phyloP scores from a whole-genome alignment of 2,329 filamentous ascomycete species.

The Neofusicoccum sp. region DNA sequence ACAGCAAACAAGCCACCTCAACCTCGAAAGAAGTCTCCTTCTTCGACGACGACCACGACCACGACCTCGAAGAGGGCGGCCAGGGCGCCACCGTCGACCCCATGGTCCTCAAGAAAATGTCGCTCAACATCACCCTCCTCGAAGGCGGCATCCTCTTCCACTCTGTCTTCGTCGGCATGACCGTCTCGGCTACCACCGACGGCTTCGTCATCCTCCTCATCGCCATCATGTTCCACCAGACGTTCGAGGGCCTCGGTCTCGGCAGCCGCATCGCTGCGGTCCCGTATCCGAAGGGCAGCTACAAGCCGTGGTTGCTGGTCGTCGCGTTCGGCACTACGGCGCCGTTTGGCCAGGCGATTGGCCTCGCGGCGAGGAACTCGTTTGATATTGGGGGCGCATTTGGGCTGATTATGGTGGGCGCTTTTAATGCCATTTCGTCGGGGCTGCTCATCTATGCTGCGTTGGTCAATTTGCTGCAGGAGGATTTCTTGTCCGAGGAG shows the following conservation, averaged over 20 bases:
- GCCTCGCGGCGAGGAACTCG: slow-evolving; percentile 73
- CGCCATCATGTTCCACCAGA: slow-evolving; percentile 74
- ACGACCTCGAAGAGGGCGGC: slow-evolving; percentile 7
- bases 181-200: slow-evolving; percentile 68
- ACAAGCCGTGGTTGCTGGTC: slow-evolving; percentile 69
- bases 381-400: slow-evolving; percentile 79
- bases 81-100: slow-evolving; percentile 39
- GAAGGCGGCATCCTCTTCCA: slow-evolving; percentile 81
- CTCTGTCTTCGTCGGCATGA: slow-evolving; percentile 75
- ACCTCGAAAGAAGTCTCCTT: slow-evolving; percentile 34
- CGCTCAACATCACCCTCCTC: slow-evolving; percentile 51
- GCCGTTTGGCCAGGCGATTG: slow-evolving; percentile 81
- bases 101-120: slow-evolving; percentile 41
- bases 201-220: slow-evolving; percentile 66
- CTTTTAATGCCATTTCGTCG: slow-evolving; percentile 84
- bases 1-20: slow-evolving; percentile 30
- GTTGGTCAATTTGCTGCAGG: slow-evolving; percentile 79
- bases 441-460: slow-evolving; percentile 81
- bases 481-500: slow-evolving; percentile 74
- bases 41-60: slow-evolving; percentile 42
- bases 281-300: slow-evolving; percentile 44
- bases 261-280: slow-evolving; percentile 84
- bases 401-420: slow-evolving; percentile 78
- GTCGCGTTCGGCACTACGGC: slow-evolving; percentile 72
- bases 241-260: slow-evolving; percentile 84